These are phyloP conservation scores for Rhodotorula sphaerocarpa DNA, from an alignment of 768 basidiomycete species.

Conservation along the genomic window DNA sequence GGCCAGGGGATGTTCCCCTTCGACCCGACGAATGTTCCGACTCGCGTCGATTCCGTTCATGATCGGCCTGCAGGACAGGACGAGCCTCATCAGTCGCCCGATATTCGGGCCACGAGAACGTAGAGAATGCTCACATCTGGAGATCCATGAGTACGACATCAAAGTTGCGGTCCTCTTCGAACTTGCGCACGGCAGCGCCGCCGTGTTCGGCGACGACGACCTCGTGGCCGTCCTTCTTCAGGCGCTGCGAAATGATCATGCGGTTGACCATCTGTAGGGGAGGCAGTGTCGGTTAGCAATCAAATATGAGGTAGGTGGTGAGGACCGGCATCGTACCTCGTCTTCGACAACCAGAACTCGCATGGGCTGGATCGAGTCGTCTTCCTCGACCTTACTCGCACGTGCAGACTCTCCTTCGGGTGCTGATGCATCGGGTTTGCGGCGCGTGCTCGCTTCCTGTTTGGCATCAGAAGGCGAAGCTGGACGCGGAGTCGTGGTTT, in stretches of 20 bases:
- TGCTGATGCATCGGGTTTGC: not conserved
- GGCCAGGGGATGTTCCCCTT: constrained; percentile 42
- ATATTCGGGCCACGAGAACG: not conserved
- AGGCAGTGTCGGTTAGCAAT: not conserved
- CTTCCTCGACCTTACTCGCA: not conserved
- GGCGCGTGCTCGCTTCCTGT: not conserved
- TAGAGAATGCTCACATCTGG: constrained; percentile 48
- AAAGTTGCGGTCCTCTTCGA: constrained; percentile 52
- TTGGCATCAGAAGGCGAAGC: not conserved
- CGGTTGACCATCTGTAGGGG: constrained; percentile 65
- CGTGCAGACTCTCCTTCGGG: not conserved
- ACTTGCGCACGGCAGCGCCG: constrained; percentile 60
- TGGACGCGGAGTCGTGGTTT: not conserved
- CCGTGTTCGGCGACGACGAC: constrained; percentile 65
- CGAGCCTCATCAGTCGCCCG: constrained; percentile 39
- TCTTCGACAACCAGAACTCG: constrained; percentile 57
- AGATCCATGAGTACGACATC: constrained; percentile 77
- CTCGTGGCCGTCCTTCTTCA: constrained; percentile 58
- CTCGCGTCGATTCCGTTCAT: constrained; percentile 67
- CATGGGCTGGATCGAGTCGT: constrained; percentile 32
- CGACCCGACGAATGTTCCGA: constrained; percentile 57
- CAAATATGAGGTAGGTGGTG: no score
- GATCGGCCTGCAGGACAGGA: constrained; percentile 52
- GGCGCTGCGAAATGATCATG: constrained; percentile 59
- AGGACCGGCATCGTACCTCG: constrained; percentile 47